Conservation (phyloP, 805 yeast genomes). For the Ogataea populi-albae region DNA sequence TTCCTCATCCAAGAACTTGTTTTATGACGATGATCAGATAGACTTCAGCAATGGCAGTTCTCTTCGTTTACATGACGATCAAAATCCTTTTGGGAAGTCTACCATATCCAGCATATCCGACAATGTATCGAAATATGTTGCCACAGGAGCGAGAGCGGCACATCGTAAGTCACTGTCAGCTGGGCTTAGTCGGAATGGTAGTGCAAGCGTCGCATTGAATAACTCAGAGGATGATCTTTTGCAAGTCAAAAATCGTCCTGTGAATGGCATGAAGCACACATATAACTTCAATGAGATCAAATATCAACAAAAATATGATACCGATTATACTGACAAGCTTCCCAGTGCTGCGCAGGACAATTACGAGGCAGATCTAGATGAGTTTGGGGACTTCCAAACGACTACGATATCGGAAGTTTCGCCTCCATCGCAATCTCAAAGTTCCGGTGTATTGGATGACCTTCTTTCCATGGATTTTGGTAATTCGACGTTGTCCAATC, state of each 20-base stretch:
- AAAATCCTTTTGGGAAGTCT: slow-evolving; percentile 22
- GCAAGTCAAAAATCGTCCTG: neutral
- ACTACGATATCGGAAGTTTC: too few species aligned
- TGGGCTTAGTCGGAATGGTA: slow-evolving; percentile 2
- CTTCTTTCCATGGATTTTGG: too few species aligned
- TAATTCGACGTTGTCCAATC: too few species aligned
- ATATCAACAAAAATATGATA: neutral
- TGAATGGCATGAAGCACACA: neutral
- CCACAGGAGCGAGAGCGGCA: slow-evolving; percentile 9
- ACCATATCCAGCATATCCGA: slow-evolving; percentile 20
- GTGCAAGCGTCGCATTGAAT: slow-evolving; percentile 6
- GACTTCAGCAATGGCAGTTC: slow-evolving; percentile 8
- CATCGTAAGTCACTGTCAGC: slow-evolving; percentile 11
- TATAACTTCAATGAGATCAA: slow-evolving; percentile 2
- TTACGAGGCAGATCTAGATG: slow-evolving; percentile 19
- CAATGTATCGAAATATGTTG: slow-evolving; percentile 15
- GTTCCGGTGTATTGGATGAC: too few species aligned
- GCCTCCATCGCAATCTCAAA: too few species aligned
- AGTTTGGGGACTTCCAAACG: slow-evolving; percentile 26
- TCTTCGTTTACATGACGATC: slow-evolving; percentile 10
- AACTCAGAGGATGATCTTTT: slow-evolving; percentile 4
- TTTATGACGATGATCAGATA: slow-evolving; percentile 18
- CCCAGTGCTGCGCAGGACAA: slow-evolving; percentile 2
- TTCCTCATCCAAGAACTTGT: slow-evolving; percentile 5
- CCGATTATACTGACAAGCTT: slow-evolving; percentile 1